Evolutionary conservation across 106 monocot species (phyloP), one percentile per base, ranked within the genome.

Genomic region (Chionographis japonica): DNA sequence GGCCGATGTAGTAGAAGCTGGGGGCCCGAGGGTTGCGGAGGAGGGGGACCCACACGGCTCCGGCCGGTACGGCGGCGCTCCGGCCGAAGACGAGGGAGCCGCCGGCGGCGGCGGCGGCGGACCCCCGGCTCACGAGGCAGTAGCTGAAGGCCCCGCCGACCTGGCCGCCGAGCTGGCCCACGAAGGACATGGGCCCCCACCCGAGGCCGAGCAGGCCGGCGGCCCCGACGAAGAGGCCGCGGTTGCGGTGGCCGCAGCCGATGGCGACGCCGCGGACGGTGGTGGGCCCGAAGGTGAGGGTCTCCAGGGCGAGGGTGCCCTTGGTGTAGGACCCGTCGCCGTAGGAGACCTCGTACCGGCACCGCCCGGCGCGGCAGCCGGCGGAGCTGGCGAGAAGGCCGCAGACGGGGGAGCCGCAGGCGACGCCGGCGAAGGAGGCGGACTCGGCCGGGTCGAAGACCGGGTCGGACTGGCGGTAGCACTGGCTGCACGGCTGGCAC

Each of bases 221-320:
- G 0, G 88, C 91, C 1, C 91, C 91, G 2, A 80, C 70, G 61
- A 88, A 92, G 39, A 92, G 85, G 27, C 88, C 88, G 16, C 70
- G 73, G 77, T 92, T 92, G 27, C 74, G 85, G 74, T 88, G 91
- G n/a, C 91, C 91, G 70, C 91, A 92, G 0, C 91, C 91, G 60
- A 92, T 92, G 56, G 85, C 88, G 10, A 92, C 79, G 68, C 74
- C 68, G 3, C 56, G 40, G 72, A 92, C 72, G 8, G 72, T 59
- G 61, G 80, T 58, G 42, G 43, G 14, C 2, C 80, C 91, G 46
- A 92, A 79, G 9, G 88, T 83, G 27, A 92, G 74, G 14, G 91
- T 88, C 63, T 92, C 91, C 6, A 88, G 62, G 11, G 85, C 85
- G 6, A 92, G 70, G 8, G 69, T 79, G n/a, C 91, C 91, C 39